Conservation (phyloP, 2,329 filamentous ascomycete genomes). For the Drechslera avenae region DNA sequence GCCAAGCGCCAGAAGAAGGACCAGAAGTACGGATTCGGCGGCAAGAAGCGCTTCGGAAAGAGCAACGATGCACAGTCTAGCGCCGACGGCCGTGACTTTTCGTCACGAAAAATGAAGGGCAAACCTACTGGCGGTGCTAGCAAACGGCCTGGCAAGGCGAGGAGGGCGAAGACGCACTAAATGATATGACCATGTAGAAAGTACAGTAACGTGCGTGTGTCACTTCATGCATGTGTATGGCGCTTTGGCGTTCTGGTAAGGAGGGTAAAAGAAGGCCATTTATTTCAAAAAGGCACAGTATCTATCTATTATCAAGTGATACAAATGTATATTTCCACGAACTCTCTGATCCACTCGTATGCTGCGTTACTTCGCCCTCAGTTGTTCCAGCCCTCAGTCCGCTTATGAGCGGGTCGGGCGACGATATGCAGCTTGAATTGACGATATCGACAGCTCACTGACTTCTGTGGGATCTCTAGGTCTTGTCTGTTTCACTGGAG, state of each 20-base stretch:
- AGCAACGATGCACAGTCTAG: constrained; percentile 86
- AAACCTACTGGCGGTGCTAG: constrained; percentile 35
- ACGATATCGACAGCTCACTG: too few species aligned
- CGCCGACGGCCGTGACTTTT: constrained; percentile 80
- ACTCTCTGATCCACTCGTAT: not conserved
- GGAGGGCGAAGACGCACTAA: constrained; percentile 41
- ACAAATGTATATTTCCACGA: constrained; percentile 15
- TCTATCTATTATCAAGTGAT: constrained; percentile 16
- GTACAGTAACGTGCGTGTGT: too few species aligned
- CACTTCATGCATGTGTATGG: constrained; percentile 23
- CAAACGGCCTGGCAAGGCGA: constrained; percentile 43
- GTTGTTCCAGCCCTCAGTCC: not conserved
- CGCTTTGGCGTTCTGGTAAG: constrained; percentile 31
- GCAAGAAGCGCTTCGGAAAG: constrained; percentile 91
- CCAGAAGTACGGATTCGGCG: constrained; percentile 91
- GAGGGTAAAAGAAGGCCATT: constrained; percentile 19
- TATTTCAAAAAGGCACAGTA: constrained; percentile 2
- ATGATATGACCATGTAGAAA: not conserved
- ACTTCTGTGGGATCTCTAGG: too few species aligned
- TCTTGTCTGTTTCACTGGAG: too few species aligned
- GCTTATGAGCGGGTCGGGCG: not conserved
- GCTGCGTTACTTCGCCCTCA: not conserved
- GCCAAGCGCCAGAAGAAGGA: constrained; percentile 91
- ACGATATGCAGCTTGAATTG: constrained; percentile 1
- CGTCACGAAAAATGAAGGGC: constrained; percentile 82